Conservation (phyloP, 2,329 filamentous ascomycete genomes). For the Botrytis fabae region DNA sequence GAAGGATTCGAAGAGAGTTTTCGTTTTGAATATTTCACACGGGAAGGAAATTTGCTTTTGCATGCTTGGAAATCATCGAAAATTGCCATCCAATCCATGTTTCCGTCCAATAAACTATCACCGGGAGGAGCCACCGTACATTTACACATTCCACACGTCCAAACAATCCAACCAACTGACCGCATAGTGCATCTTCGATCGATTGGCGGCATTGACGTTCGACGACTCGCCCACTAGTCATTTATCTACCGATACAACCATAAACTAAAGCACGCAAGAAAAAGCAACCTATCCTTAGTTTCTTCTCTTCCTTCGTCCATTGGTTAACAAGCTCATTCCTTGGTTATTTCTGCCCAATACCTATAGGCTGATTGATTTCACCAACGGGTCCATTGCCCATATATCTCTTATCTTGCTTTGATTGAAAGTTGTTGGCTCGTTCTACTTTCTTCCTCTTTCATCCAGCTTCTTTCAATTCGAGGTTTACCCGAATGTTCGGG, state of each 20-base stretch:
- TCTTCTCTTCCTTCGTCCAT: not conserved
- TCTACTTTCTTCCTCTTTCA: not conserved
- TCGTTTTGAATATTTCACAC: not conserved
- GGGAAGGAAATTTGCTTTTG: not conserved
- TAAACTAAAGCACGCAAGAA: slow-evolving; percentile 6
- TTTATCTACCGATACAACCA: not conserved
- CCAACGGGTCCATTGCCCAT: not conserved
- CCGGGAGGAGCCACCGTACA: slow-evolving; percentile 5
- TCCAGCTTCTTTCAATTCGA: slow-evolving; percentile 14
- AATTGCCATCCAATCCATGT: slow-evolving; percentile 1
- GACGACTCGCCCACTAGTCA: slow-evolving; percentile 14
- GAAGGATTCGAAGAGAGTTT: not conserved
- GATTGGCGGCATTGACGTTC: slow-evolving; percentile 7
- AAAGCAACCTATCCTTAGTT: slow-evolving; percentile 1
- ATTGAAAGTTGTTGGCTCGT: not conserved
- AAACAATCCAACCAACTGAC: slow-evolving; percentile 2
- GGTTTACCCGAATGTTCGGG: slow-evolving; percentile 15
- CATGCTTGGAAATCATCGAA: slow-evolving; percentile 15
- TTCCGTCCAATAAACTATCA: slow-evolving; percentile 4
- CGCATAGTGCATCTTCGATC: slow-evolving; percentile 1
- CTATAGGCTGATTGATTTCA: slow-evolving; percentile 17
- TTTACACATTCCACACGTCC: not conserved
- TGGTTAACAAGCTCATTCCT: slow-evolving; percentile 25
- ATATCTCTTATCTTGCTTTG: slow-evolving; percentile 17
- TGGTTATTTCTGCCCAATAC: slow-evolving; percentile 38